Evolutionary conservation across 179 eudicot genomes (phyloP), one percentile per base, ranked within the genome.

Genomic region (Silene vulgaris): DNA sequence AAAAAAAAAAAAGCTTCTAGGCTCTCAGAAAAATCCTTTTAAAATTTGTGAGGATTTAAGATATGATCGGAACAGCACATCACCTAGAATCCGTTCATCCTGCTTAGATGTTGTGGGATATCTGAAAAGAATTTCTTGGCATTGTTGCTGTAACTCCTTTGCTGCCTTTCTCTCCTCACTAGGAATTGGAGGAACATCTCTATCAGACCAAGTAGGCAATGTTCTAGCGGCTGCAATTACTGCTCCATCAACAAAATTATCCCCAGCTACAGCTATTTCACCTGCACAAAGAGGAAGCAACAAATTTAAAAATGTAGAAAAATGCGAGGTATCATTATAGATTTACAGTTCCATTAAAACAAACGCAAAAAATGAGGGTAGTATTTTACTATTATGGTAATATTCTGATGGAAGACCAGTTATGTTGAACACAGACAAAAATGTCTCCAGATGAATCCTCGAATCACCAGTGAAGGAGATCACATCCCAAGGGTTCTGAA

Each of bases 401-500:
- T 93, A 96, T 72, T 93, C 98, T n/a, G 78, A 88, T 16, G 83
- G 91, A 74, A 90, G 93, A 52, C 96, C 99, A 75, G 92, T 86
- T 61, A 96, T 89, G 76, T 91, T 89, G 86, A 93, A 93, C 77
- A 96, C 97, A n/a, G 99, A 96, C 86, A 96, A 87, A 83, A 90
- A 96, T 72, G 99, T 85, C 83, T 91, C 97, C 85, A 93, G 78
- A 78, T 91, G 97, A 80, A 96, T 84, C 62, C 80, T 63, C 52
- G 97, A 82, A 75, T 81, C 86, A 77, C 96, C 92, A 60, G 97
- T 85, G 86, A 96, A 93, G 61, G 86, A 85, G 54, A 96, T 88
- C 63, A 76, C 89, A 84, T 93, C 98, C 99, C 99, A 96, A 74
- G 98, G 99, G 84, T 96, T 96, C 99, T 96, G 88, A 78, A 57